phyloP scores from a whole-genome alignment of 441 rosid genomes.

The Corymbia citriodora region DNA sequence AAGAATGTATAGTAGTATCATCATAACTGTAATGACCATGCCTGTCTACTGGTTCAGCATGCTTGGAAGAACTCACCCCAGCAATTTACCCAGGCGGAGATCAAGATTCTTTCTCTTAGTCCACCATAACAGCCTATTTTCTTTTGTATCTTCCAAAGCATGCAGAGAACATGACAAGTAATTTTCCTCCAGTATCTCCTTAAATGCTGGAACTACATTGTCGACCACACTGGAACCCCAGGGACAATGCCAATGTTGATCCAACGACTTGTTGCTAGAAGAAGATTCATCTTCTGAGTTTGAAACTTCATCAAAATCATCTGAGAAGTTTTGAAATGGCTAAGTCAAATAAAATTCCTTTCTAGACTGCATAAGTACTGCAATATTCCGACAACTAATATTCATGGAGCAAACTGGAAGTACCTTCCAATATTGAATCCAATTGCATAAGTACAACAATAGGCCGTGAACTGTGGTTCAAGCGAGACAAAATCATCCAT shows the following conservation, averaged over 20 bases:
- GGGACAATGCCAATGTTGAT: conserved; percentile 76
- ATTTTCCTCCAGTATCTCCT: conserved; percentile 70
- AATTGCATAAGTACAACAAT: conserved; percentile 75
- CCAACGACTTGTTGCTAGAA: conserved; percentile 24
- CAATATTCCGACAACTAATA: neutral
- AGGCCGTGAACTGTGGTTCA: conserved; percentile 59
- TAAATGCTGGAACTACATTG: conserved; percentile 80
- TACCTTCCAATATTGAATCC: conserved; percentile 71
- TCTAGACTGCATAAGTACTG: neutral
- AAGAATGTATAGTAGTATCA: neutral
- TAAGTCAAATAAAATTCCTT: neutral
- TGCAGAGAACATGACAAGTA: conserved; percentile 43
- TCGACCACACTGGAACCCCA: conserved; percentile 73
- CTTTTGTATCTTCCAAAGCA: conserved; percentile 57
- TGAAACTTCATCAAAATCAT: conserved; percentile 30
- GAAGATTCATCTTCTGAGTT: conserved; percentile 22
- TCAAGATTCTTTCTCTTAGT: conserved; percentile 72
- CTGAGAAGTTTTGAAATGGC: conserved; percentile 20
- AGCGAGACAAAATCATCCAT: conserved; percentile 74
- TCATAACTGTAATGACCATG: neutral
- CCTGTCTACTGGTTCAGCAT: neutral
- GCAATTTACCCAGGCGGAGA: conserved; percentile 53
- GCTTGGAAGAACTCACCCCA: conserved; percentile 42
- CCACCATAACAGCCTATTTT: conserved; percentile 70
- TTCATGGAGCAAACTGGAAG: neutral